These are phyloP conservation scores for Corrigiola litoralis DNA, from an alignment of 179 eudicot species.

Conservation along the genomic window DNA sequence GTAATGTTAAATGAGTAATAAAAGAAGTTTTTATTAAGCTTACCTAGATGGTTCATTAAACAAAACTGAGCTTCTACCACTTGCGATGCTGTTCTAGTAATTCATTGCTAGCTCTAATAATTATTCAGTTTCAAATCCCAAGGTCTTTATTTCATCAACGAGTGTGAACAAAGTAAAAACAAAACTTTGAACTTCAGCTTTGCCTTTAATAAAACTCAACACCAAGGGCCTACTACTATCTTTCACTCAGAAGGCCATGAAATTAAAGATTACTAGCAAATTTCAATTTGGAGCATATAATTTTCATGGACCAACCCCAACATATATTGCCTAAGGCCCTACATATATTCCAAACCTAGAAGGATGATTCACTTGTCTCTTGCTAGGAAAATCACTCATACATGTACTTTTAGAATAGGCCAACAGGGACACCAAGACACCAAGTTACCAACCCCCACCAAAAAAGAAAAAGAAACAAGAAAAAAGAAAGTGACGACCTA, in stretches of 20 bases:
- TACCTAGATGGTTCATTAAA: constrained; percentile 9
- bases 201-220: constrained; percentile 19
- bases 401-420: not conserved
- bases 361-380: constrained; percentile 13
- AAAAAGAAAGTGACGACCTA: not conserved
- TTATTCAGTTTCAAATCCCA: constrained; percentile 20
- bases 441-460: not conserved
- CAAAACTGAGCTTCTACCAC: not conserved
- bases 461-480: not conserved
- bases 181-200: not conserved
- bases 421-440: no score
- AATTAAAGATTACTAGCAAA: not conserved
- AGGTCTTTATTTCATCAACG: constrained; percentile 31
- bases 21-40: not conserved
- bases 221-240: constrained; percentile 1
- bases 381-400: not conserved
- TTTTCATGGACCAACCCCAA: not conserved
- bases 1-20: not conserved
- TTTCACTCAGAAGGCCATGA: not conserved
- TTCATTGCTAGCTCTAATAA: constrained; percentile 2
- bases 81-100: constrained; percentile 1
- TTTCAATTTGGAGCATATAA: constrained; percentile 14
- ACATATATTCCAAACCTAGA: constrained; percentile 11
- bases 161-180: not conserved
- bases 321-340: constrained; percentile 17